Evolutionary conservation across 768 basidiomycete species (phyloP).

Genomic region (Chalciporus piperatus): DNA sequence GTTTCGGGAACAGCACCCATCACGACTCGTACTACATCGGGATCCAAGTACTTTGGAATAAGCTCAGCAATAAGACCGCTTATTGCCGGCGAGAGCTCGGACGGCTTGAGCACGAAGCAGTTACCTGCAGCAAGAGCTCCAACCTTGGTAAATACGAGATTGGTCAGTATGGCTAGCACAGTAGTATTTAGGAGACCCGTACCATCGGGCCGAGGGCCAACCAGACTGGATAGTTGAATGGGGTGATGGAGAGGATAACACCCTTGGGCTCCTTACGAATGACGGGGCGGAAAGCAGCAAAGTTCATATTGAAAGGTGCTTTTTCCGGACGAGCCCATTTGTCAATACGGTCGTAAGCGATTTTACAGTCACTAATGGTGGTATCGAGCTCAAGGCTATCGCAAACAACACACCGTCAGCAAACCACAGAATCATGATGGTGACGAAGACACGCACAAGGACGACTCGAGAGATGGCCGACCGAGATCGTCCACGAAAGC

Average conservation of each 20-base stretch:
- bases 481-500: slow-evolving; percentile 63
- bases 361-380: slow-evolving; percentile 51
- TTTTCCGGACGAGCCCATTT: slow-evolving; percentile 71
- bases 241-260: slow-evolving; percentile 62
- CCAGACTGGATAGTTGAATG: slow-evolving; percentile 76
- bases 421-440: not conserved
- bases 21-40: slow-evolving; percentile 59
- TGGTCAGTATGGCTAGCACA: not conserved
- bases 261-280: slow-evolving; percentile 79
- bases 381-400: slow-evolving; percentile 60
- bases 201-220: slow-evolving; percentile 59
- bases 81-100: slow-evolving; percentile 60
- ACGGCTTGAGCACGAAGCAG: slow-evolving; percentile 69
- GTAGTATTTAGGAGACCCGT: slow-evolving; percentile 8
- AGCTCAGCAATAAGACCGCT: slow-evolving; percentile 63
- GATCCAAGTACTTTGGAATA: slow-evolving; percentile 73
- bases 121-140: slow-evolving; percentile 82
- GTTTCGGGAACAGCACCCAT: slow-evolving; percentile 67
- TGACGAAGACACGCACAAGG: slow-evolving; percentile 43
- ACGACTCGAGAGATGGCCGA: slow-evolving; percentile 55
- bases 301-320: slow-evolving; percentile 54
- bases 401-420: not conserved
- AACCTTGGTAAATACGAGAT: slow-evolving; percentile 31
- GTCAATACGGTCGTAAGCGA: slow-evolving; percentile 60
- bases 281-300: slow-evolving; percentile 55